Conservation (phyloP, 352 stramenopile genomes). For the Plasmopara viticola region DNA sequence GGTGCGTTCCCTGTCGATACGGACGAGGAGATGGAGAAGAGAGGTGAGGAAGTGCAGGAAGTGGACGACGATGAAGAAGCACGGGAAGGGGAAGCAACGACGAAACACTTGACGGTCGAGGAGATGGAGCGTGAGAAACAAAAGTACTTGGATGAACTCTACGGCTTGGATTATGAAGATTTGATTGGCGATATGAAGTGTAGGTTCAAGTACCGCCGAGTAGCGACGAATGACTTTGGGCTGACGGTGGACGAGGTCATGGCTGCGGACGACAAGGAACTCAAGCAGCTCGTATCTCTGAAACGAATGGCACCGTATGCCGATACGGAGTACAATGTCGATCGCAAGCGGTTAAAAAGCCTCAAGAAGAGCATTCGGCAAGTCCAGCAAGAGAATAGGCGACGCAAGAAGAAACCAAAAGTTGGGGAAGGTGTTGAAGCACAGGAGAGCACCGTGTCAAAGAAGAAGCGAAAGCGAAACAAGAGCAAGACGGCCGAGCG, state of each 20-base stretch:
- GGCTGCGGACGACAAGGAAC: constrained; percentile 91
- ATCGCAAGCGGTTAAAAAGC: constrained; percentile 66
- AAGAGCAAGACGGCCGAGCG: constrained; percentile 46
- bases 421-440: constrained; percentile 9
- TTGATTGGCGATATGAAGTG: constrained; percentile 96
- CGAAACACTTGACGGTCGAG: constrained; percentile 44
- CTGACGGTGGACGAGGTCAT: constrained; percentile 97
- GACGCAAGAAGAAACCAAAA: constrained; percentile 31
- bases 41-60: constrained; percentile 17
- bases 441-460: constrained; percentile 22
- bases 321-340: constrained; percentile 74
- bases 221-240: constrained; percentile 94
- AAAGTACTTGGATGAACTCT: constrained; percentile 95
- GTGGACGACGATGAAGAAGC: constrained; percentile 21
- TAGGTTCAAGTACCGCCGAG: constrained; percentile 96
- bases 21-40: constrained; percentile 41
- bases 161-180: constrained; percentile 99
- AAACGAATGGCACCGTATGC: constrained; percentile 96
- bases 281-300: constrained; percentile 95
- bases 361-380: constrained; percentile 61
- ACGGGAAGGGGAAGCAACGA: not conserved
- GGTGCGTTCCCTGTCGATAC: constrained; percentile 54
- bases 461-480: constrained; percentile 69
- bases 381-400: constrained; percentile 24
- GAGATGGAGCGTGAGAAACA: constrained; percentile 81